Evolutionary conservation across 192 early-diverging fungal species (phyloP), one percentile per base, ranked within the genome.

Genomic region (Obelidium mucronatum): DNA sequence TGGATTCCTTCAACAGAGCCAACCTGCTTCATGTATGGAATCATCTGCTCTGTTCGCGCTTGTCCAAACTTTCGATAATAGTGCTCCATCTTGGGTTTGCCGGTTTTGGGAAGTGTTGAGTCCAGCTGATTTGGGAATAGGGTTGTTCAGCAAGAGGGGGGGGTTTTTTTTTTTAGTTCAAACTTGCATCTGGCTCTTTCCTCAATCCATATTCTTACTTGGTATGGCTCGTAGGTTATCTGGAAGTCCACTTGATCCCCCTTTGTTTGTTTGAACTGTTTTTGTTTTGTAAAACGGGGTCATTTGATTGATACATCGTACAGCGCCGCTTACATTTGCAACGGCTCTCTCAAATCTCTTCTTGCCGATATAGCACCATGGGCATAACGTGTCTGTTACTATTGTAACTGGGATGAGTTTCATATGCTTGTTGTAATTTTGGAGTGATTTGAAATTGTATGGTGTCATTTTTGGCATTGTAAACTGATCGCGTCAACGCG

Each of bases 301-400:
- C n/a, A n/a, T n/a, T n/a, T n/a, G n/a, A n/a, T n/a, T n/a, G n/a
- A n/a, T n/a, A n/a, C n/a, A n/a, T n/a, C n/a, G n/a, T n/a, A n/a
- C n/a, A n/a, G n/a, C n/a, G n/a, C n/a, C n/a, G n/a, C 39, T 36
- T 52, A 1, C 17, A 33, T 44, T 31, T 3, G 51, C 73, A 34
- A 90, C 82, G n/a, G 88, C 89, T 66, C 82, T 85, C 70, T 92
- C 90, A 11, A 94, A 78, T 44, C 92, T 89, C 22, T 87, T 87
- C 78, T 93, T 92, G 67, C 93, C 92, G 26, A 94, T 75, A 70
- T 86, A 94, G 77, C 92, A 94, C 91, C 91, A 93, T 2, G 91
- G 93, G 68, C 92, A 94, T 33, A 90, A 74, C 35, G 83, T 92
- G 82, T 94, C 93, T 3, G 83, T 83, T 33, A 91, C 87, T 36